Evolutionary conservation across 805 yeast genomes (phyloP), one percentile per base, ranked within the genome.

Genomic region (Zygosaccharomyces siamensis): DNA sequence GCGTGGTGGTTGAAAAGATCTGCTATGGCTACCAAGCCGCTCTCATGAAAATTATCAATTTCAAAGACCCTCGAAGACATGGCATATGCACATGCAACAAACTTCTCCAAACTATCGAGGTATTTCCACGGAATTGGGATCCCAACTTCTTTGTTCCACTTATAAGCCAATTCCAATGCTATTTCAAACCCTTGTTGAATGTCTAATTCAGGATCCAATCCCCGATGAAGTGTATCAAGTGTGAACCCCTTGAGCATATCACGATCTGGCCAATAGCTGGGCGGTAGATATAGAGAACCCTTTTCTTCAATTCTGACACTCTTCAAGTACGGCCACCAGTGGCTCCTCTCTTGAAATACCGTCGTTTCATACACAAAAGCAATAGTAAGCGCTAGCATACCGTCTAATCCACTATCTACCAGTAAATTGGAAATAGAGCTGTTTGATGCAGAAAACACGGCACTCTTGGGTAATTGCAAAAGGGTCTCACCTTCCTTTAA

Each of bases 1-100:
- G 68, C 74, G 5, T 73, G 64, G 61, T 89, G 97, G 56, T 90
- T 90, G 68, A 89, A 88, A 31, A 92, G 69, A 67, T 90, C 96
- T 0, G 97, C 97, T 12, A 89, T 87, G 0, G 97, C 97, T 21
- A 90, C 96, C 43, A 92, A 69, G 0, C 86, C 88, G 27, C 83
- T 72, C 28, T 81, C 86, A 57, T 84, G 88, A 61, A 66, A 89
- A 43, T 74, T 73, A 64, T 92, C 98, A 26, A 90, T 79, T 36
- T 81, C 82, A 63, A 92, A 90, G 1, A 90, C 89, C 52, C 97
- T 74, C 1, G 93, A 80, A 0, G 90, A 80, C 12, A 88, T 74
- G 0, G 83, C 77, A 58, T 76, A 78, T 5, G 79, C 80, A 2
- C 74, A 72, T 5, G 79, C 75, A 2, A 86, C 81, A 54, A 87